Evolutionary conservation across 495 filamentous ascomycete genomes (phyloP), one percentile per base, ranked within the genome.

Genomic region (Copromyces sp.): DNA sequence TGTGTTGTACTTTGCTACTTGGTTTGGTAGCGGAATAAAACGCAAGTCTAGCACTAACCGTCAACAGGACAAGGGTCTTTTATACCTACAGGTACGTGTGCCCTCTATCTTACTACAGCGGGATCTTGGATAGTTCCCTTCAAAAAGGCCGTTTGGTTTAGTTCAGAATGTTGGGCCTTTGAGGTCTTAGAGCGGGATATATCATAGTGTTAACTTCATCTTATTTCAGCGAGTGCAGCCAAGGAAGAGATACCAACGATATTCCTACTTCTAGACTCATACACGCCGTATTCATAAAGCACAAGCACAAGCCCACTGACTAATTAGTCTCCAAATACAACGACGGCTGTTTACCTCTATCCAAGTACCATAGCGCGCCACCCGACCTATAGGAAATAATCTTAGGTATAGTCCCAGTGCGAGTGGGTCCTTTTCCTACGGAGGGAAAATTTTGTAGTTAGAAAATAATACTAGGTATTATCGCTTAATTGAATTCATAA

Each of bases 221-320:
- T 29, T 16, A 2, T 59, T 32, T 59, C 11, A 16, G 3, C 9
- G 29, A 59, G 2, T 29, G 0, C 47, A 59, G 1, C 4, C 20
- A 9, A 14, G 3, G 2, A 14, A 14, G 3, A 24, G 0, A 3
- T 14, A 2, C 47, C 45, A 53, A 14, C 11, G 20, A 53, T 1
- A 29, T 29, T 29, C 2, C n/a, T n/a, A n/a, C n/a, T n/a, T n/a
- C n/a, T n/a, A 4, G 11, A 29, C 0, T 0, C 3, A 59, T 59
- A 6, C 11, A 59, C 0, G 8, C 4, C 11, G 9, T 32, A 6
- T 29, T 4, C 4, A 12, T 14, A 2, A 14, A 59, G 47, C 4
- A 59, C 24, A 8, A 6, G 2, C 11, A 7, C 2, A 7, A n/a
- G n/a, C n/a, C n/a, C n/a, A n/a, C 47, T 14, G 4, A 59, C 11